phyloP scores from a whole-genome alignment of 106 monocot genomes.

The Posidonia australis region DNA sequence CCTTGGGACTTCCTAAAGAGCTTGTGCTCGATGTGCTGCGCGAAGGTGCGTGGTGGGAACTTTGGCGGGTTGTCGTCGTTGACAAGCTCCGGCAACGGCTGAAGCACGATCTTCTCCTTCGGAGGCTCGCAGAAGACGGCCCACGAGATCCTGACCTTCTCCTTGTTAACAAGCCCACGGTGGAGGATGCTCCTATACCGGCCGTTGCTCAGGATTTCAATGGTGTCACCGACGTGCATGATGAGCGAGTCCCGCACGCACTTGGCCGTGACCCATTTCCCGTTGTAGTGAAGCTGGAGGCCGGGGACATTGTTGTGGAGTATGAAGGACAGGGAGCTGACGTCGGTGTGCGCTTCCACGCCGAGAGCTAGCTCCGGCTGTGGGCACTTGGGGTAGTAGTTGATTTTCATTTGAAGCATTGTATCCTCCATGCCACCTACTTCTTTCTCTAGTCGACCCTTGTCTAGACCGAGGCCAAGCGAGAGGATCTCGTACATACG shows the following conservation, averaged over 20 bases:
- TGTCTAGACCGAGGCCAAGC: slow-evolving; percentile 36
- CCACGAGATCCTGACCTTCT: slow-evolving; percentile 92
- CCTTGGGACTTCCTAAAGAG: slow-evolving; percentile 44
- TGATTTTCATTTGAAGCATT: slow-evolving; percentile 77
- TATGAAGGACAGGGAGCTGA: slow-evolving; percentile 78
- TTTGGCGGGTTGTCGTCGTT: slow-evolving; percentile 19
- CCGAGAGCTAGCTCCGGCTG: slow-evolving; percentile 70
- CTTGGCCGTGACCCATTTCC: slow-evolving; percentile 50
- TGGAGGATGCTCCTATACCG: slow-evolving; percentile 66
- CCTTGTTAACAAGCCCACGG: slow-evolving; percentile 71
- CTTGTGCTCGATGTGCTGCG: slow-evolving; percentile 57
- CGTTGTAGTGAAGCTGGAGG: slow-evolving; percentile 49
- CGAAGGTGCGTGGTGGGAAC: slow-evolving; percentile 60
- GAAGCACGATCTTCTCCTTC: slow-evolving; percentile 49
- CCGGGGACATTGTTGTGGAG: slow-evolving; percentile 74
- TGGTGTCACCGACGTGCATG: slow-evolving; percentile 67
- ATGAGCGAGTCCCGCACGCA: slow-evolving; percentile 47
- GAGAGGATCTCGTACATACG: slow-evolving; percentile 62
- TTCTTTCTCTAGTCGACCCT: slow-evolving; percentile 35
- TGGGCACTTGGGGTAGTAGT: slow-evolving; percentile 86
- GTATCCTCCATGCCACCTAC: slow-evolving; percentile 54
- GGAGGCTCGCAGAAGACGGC: slow-evolving; percentile 85
- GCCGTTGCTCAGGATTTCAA: slow-evolving; percentile 83
- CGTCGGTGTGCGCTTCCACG: slow-evolving; percentile 80
- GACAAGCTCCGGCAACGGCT: slow-evolving; percentile 55